phyloP scores from a whole-genome alignment of 306 rosid species.

The Cucumis cinereus region DNA sequence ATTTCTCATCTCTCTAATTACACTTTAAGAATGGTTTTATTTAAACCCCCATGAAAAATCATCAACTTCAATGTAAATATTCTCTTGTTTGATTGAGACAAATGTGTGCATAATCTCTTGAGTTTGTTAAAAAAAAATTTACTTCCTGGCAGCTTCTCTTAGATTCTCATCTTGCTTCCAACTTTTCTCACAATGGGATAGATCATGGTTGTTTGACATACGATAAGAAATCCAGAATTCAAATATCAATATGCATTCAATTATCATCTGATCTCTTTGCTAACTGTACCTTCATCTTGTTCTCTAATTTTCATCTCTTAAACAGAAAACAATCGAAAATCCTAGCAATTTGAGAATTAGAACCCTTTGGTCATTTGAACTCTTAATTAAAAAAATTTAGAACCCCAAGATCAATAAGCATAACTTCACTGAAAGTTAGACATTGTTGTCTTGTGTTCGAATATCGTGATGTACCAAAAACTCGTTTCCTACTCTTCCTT shows the following conservation, averaged over 20 bases:
- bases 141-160: neutral
- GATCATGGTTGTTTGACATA: neutral
- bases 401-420: no score
- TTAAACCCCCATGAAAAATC: constrained; percentile 1
- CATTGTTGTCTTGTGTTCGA: no score
- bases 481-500: no score
- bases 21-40: neutral
- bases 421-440: no score
- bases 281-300: no score
- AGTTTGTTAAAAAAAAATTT: neutral
- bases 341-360: no score
- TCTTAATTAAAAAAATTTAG: no score
- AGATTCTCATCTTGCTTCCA: neutral
- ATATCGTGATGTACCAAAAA: no score
- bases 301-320: no score
- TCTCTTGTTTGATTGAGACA: constrained; percentile 2
- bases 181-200: neutral
- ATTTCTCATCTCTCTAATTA: neutral
- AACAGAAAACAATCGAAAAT: no score
- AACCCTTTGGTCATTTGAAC: no score
- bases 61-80: neutral
- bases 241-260: neutral
- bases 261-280: neutral
- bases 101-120: neutral
- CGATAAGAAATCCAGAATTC: neutral